Percentiles rank a stretch among this genome's conserved stretches.
phyloP scores from a whole-genome alignment of 148 eudicot genomes.

The Fagopyrum tataricum region DNA sequence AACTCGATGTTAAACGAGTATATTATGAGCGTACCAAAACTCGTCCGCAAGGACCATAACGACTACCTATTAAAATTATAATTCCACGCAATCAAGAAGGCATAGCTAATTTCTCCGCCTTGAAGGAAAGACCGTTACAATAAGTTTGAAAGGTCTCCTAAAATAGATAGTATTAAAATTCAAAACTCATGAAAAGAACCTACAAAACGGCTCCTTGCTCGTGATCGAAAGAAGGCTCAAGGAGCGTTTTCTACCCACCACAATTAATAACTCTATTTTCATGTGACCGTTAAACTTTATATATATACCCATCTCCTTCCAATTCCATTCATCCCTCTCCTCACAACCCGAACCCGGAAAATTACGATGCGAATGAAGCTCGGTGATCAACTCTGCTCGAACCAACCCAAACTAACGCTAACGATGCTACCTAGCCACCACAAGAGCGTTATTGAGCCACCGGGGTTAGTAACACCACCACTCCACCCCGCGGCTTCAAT shows the following conservation, averaged over 20 bases:
- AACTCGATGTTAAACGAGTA: too few species aligned
- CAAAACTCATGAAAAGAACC: background rate
- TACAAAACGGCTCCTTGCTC: background rate
- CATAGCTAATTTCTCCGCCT: background rate
- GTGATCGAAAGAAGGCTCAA: slow-evolving; percentile 1
- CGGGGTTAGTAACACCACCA: slow-evolving; percentile 53
- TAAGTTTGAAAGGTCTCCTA: background rate
- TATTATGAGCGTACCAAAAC: too few species aligned
- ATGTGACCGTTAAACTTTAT: background rate
- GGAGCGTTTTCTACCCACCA: slow-evolving; percentile 12
- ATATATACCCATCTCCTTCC: background rate
- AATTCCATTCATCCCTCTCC: background rate
- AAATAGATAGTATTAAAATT: too few species aligned
- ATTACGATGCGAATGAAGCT: slow-evolving; percentile 3
- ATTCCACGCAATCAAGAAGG: background rate
- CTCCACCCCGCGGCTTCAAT: slow-evolving; percentile 44
- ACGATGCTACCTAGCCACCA: background rate
- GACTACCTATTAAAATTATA: too few species aligned
- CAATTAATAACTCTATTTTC: background rate
- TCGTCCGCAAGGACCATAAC: too few species aligned
- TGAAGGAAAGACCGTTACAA: background rate
- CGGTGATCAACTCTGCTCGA: background rate
- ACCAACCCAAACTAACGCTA: background rate
- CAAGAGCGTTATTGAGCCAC: background rate
- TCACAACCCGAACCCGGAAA: background rate